phyloP scores from a whole-genome alignment of 257 asterid genomes.

The Cordia subcordata region DNA sequence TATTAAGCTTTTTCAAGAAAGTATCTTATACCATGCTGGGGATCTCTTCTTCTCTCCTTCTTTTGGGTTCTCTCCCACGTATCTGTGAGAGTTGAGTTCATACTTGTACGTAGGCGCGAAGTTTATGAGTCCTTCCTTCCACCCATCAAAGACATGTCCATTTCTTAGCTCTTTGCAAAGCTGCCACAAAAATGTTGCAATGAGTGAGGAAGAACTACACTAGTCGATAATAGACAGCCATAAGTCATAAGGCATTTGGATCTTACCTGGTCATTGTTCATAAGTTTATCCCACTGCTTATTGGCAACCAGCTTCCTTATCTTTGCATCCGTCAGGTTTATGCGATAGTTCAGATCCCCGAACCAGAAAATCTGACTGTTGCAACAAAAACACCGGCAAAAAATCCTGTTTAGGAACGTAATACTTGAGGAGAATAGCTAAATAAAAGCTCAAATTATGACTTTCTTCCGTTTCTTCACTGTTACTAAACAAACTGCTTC shows the following conservation, averaged over 20 bases:
- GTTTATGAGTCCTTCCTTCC: conserved; percentile 84
- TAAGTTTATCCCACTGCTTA: conserved; percentile 73
- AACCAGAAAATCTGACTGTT: conserved; percentile 95
- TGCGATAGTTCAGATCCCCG: conserved; percentile 89
- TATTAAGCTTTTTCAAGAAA: no score
- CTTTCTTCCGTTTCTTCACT: no score
- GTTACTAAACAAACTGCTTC: no score
- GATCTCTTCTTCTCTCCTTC: conserved; percentile 95
- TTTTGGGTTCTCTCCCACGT: conserved; percentile 52
- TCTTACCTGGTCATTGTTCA: conserved; percentile 66
- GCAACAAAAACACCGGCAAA: conserved; percentile 7
- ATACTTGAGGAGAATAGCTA: no score
- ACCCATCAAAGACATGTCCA: conserved; percentile 81
- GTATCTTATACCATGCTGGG: no score
- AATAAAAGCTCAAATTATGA: no score
- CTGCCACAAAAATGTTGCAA: no score
- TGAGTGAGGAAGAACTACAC: no score
- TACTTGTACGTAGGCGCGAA: conserved; percentile 95
- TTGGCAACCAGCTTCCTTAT: conserved; percentile 63
- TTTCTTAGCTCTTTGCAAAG: conserved; percentile 58
- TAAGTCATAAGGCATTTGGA: no score
- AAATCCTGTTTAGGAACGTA: no score
- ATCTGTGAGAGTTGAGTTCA: conserved; percentile 62
- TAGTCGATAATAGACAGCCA: no score
- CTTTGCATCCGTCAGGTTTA: conserved; percentile 58